Base-by-base conservation (phyloP, 805 yeast genomes). In the Kluyveromyces siamensis region DNA sequence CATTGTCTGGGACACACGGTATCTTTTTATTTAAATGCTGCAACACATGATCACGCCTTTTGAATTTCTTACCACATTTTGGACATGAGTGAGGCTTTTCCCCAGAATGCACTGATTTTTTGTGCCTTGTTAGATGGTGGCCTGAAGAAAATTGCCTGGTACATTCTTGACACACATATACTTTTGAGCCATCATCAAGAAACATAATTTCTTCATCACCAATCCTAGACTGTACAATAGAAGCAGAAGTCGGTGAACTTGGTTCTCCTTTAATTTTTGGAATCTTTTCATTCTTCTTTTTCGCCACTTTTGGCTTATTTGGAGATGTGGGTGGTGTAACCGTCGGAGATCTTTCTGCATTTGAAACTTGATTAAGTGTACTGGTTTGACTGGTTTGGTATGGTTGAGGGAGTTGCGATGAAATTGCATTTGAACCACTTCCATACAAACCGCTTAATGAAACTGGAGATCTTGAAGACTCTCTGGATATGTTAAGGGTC, bases 31-130 rank as follows among this genome's bases (percentile, higher is more conserved):
- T 65, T 37, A 66, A 52, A 53, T 66, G 70, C 41, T 66, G 70
- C 41, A 66, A 50, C 4, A 66, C 70, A 57, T 66, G 70, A 50
- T 66, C 70, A 40, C 69, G 57, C 55, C 70, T 65, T 47, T 66
- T 66, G 41, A 66, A 66, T 41, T 61, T 57, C 44, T 66, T 66
- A 13, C 69, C 69, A 55, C 70, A 66, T 44, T 66, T 62, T 8
- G 69, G 67, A 53, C 70, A 66, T 1, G 68, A 64, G 44, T 65
- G 65, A 1, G 69, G 68, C 47, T 66, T 66, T 45, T 65, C 68
- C n/a, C 68, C 69, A 2, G 69, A 65, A 52, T 66, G 70, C 27
- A 66, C 70, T 3, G 69, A 65, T 46, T 66, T 66, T 51, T 66
- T 66, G 50, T 66, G 70, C 45, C 70, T 62, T 37, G 70, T 66